Evolutionary conservation across 1,284 basidiomycete species (phyloP).

Genomic region (Boletus semigastroideus): DNA sequence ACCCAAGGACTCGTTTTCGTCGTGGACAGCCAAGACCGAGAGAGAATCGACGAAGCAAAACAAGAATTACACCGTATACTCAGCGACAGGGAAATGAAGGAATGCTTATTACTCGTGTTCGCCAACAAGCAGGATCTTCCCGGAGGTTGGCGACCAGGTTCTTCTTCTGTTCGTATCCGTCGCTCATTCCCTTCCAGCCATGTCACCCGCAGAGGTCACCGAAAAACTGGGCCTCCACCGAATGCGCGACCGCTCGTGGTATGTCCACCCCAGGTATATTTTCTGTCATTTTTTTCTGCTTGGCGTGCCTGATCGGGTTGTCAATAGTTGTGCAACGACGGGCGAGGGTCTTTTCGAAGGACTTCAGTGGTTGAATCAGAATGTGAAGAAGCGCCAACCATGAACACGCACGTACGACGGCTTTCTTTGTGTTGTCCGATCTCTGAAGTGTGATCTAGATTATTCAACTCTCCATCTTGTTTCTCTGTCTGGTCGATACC

Average conservation of each 20-base stretch:
- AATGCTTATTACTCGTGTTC: slow-evolving; percentile 95
- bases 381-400: slow-evolving; percentile 87
- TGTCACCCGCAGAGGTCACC: slow-evolving; percentile 98
- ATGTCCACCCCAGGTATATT: slow-evolving; percentile 94
- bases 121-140: slow-evolving; percentile 99
- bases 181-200: slow-evolving; percentile 49
- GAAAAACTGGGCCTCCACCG: slow-evolving; percentile 94
- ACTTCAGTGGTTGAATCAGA: slow-evolving; percentile 94
- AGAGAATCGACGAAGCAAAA: slow-evolving; percentile 95
- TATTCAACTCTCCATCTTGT: slow-evolving; percentile 13
- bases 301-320: slow-evolving; percentile 9
- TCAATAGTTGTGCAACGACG: slow-evolving; percentile 84
- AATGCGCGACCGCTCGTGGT: slow-evolving; percentile 98
- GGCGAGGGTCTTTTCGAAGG: slow-evolving; percentile 96
- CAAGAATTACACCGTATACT: slow-evolving; percentile 96
- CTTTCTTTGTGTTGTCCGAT: slow-evolving; percentile 11
- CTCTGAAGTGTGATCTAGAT: slow-evolving; percentile 20
- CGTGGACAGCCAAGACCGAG: slow-evolving; percentile 87
- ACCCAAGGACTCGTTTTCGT: slow-evolving; percentile 99
- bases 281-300: background rate
- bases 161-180: background rate
- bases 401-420: slow-evolving; percentile 36
- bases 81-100: slow-evolving; percentile 97
- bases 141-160: slow-evolving; percentile 65
- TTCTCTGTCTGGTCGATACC: slow-evolving; percentile 31